A percentile compares a stretch with the other conserved stretches of the same genome.
phyloP scores from a whole-genome alignment of 2,329 filamentous ascomycete genomes.

The Penicillium vulpinum region DNA sequence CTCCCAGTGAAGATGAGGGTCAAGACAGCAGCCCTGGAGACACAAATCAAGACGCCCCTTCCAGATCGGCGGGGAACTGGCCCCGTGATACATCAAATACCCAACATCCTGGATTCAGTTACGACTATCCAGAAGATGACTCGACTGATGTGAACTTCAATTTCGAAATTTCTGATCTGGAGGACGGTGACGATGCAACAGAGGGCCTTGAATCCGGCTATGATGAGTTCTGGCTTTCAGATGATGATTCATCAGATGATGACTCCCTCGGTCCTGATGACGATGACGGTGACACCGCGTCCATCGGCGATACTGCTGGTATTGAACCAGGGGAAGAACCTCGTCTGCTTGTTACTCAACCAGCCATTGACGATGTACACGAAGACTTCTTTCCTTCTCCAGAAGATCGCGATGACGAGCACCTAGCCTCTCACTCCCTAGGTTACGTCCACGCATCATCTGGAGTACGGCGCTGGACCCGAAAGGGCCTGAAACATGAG shows the following conservation, averaged over 20 bases:
- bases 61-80: conserved; percentile 50
- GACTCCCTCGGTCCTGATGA: conserved; percentile 51
- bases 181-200: conserved; percentile 47
- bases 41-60: conserved; percentile 35
- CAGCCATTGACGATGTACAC: conserved; percentile 82
- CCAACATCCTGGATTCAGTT: conserved; percentile 35
- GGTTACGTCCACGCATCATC: conserved; percentile 88
- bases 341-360: conserved; percentile 82
- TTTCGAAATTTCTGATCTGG: conserved; percentile 57
- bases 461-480: conserved; percentile 74
- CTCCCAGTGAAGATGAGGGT: conserved; percentile 56
- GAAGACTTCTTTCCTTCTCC: conserved; percentile 80
- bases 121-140: conserved; percentile 42
- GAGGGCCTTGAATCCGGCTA: conserved; percentile 39
- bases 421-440: conserved; percentile 76
- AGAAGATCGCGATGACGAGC: conserved; percentile 74
- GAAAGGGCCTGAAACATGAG: conserved; percentile 76
- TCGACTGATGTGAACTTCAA: conserved; percentile 41
- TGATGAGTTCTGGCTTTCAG: conserved; percentile 48
- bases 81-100: conserved; percentile 21
- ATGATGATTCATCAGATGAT: conserved; percentile 54
- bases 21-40: conserved; percentile 51
- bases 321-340: conserved; percentile 73
- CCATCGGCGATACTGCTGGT: conserved; percentile 74
- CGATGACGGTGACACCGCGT: conserved; percentile 56